Base-by-base conservation (phyloP, 106 monocot species). In the Chionographis japonica region DNA sequence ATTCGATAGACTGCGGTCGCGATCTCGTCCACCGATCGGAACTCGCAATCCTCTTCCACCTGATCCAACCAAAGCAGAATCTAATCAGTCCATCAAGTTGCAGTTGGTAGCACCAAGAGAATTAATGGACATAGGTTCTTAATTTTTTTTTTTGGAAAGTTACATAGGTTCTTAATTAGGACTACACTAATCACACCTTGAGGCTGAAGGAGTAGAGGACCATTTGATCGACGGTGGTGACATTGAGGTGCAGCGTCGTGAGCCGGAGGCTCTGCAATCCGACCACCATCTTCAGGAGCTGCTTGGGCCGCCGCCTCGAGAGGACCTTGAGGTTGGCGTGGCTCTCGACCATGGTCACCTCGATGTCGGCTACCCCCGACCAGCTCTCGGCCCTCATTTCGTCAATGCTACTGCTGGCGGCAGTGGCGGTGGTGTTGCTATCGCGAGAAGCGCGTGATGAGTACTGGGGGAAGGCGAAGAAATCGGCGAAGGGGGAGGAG, bases 271-370 rank as follows among this genome's bases (percentile, higher is more conserved):
- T 80, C 59, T 95, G 88, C 62, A 95, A 66, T 8, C 84, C 85
- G 15, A 68, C 56, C 6, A 91, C 68, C 42, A 91, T 65, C 79
- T 80, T 81, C 58, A 91, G 62, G 64, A 95, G 72, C 72, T 88
- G 91, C 74, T 74, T 78, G 12, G 88, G 91, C 73, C 69, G 74
- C 56, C 71, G 66, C 68, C 41, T 58, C 16, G 84, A 61, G 13
- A 85, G 74, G 1, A 95, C 74, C 78, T 86, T 95, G 37, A 95
- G 67, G 37, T 84, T 95, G 58, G 83, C 95, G 63, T 95, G 95
- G 72, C 79, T 86, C 65, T 95, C 88, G 49, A 84, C 91, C 81
- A 95, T 75, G 10, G 77, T 91, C 73, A 85, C 95, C 73, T 88
- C 91, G 14, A 95, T 75, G 66, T 95, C 86, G 0, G 88, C 88